Evolutionary conservation across 202 grass and related monocot genomes (phyloP).

Genomic region (Eragrostis tef): DNA sequence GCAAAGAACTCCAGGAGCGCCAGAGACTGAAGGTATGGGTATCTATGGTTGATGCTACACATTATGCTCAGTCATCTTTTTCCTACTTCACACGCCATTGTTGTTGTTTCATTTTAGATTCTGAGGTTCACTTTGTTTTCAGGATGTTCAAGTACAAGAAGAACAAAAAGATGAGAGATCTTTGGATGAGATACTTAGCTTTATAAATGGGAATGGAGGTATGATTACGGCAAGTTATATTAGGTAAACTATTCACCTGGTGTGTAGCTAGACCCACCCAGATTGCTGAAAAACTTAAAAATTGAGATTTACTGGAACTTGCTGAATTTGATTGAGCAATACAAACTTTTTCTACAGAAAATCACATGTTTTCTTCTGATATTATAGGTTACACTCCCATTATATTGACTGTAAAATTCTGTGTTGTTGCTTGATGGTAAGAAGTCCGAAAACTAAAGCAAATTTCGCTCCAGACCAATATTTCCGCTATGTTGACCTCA

Average conservation of each 20-base stretch:
- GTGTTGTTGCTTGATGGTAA: slow-evolving; percentile 22
- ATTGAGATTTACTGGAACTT: too few relatives aligned
- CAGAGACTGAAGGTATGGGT: slow-evolving; percentile 94
- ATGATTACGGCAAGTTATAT: slow-evolving; percentile 45
- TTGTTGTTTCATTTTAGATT: slow-evolving; percentile 37
- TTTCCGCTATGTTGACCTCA: neutral
- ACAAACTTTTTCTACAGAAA: too few relatives aligned
- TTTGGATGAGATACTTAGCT: slow-evolving; percentile 95
- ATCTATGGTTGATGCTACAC: slow-evolving; percentile 6
- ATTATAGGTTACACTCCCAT: neutral
- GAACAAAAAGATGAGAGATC: slow-evolving; percentile 90
- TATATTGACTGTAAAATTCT: neutral
- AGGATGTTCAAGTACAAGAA: slow-evolving; percentile 85
- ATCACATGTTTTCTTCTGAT: neutral
- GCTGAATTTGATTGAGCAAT: too few relatives aligned
- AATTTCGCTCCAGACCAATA: neutral
- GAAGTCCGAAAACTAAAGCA: slow-evolving; percentile 3
- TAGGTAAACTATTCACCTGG: neutral
- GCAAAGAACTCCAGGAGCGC: slow-evolving; percentile 95
- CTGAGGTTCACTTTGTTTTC: slow-evolving; percentile 54
- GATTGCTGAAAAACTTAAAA: neutral
- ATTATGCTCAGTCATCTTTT: slow-evolving; percentile 30
- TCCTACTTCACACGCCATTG: too few relatives aligned
- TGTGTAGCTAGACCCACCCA: neutral
- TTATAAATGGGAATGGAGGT: slow-evolving; percentile 99